Base-by-base conservation (phyloP, 495 filamentous ascomycete genomes). In the Peziza echinospora region DNA sequence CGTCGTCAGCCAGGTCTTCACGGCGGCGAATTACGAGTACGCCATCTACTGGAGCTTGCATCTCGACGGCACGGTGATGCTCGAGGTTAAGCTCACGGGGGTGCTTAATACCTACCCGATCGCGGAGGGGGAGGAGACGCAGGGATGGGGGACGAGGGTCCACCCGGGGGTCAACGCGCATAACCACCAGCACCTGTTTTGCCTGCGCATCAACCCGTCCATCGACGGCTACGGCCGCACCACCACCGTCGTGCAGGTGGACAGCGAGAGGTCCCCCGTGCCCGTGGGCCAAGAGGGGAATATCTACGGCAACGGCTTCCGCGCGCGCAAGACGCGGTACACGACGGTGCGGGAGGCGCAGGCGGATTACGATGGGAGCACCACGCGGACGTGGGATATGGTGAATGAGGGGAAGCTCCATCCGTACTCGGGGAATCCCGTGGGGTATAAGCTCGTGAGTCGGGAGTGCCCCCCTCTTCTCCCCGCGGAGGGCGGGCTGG, bases 1-100 rank as follows among this genome's bases (percentile, higher is more conserved):
- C 47, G 69, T 96, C 51, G 70, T 96, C 55, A 86, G 83, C 21
- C 87, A 93, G 46, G 80, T 93, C 54, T 93, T 94, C 67, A 96
- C 87, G 1, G 87, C 86, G 7, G 84, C 86, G 43, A 96, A 96
- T 66, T 96, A 96, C 65, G 87, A 96, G 63, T 96, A 96, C 64
- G 86, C 84, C 48, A 78, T 82, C 22, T 80, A 89, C 65, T 93
- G 86, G 83, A 76, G 83, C 55, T 84, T 94, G 67, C 84, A 91
- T 57, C 83, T 87, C 62, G 87, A 93, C 53, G 87, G 84, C 44
- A 91, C 85, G 10, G 75, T 94, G 56, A 84, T 93, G 63, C 77
- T 87, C 41, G 87, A 96, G 64, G 80, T 96, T 64, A 93, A 89
- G 61, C 76, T 93, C 42, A 93, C 86, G 2, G 87, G 87, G 50